Percentiles rank a stretch among this genome's conserved stretches.
Conservation (phyloP, 495 filamentous ascomycete genomes). For the Penicillium bialowiezense region DNA sequence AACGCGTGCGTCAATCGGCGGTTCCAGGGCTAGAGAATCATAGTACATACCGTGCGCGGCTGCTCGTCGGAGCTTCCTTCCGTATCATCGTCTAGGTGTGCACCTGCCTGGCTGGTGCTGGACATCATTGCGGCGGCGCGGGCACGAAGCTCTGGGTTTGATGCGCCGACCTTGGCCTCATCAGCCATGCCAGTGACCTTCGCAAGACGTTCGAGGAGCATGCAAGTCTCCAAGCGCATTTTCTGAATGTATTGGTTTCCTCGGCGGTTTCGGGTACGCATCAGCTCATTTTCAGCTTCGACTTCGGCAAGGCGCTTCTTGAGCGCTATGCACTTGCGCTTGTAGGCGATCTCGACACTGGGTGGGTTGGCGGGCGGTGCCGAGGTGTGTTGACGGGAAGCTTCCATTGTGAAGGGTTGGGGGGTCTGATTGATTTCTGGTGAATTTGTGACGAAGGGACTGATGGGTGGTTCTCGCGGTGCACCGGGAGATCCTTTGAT, state of each 20-base stretch:
- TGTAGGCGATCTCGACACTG: constrained; percentile 93
- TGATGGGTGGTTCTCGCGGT: neutral
- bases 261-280: constrained; percentile 73
- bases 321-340: constrained; percentile 93
- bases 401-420: constrained; percentile 26
- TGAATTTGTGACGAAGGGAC: neutral
- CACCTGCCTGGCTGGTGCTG: constrained; percentile 17
- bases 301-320: constrained; percentile 88
- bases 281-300: constrained; percentile 80
- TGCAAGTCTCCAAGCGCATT: constrained; percentile 85
- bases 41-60: constrained; percentile 40
- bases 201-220: constrained; percentile 82
- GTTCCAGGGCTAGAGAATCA: too few relatives aligned
- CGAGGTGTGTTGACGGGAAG: constrained; percentile 21
- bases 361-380: constrained; percentile 57
- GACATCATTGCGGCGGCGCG: constrained; percentile 36
- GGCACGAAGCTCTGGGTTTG: constrained; percentile 36
- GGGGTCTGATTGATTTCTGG: neutral
- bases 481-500: neutral
- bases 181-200: constrained; percentile 76
- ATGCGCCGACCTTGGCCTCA: constrained; percentile 34
- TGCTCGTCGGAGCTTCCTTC: constrained; percentile 50
- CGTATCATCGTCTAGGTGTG: constrained; percentile 43
- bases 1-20: neutral
- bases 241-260: constrained; percentile 81